Base-by-base conservation (phyloP, 768 basidiomycete species). In the Mrakia gelida region DNA sequence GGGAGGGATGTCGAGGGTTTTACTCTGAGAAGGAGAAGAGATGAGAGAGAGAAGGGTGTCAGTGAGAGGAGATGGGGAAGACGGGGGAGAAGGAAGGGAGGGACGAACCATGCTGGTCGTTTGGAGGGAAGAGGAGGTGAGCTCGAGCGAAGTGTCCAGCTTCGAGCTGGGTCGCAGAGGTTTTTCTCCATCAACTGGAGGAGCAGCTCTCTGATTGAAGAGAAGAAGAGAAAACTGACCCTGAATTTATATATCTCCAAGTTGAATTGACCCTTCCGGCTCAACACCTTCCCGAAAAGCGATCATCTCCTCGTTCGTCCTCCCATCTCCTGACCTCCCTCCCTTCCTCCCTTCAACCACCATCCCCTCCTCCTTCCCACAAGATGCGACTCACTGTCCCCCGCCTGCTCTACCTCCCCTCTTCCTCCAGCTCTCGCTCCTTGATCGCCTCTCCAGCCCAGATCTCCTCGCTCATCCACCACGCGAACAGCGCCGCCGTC, bases 1-100 rank as follows among this genome's bases (percentile, higher is more conserved):
- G 16, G 75, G 41, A 67, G 75, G 65, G 30, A 75, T 54, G 38
- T 75, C 75, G 75, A 75, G 43, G 13, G 75, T 75, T 28, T 72
- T 72, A n/a, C 30, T 67, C 30, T 67, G 49, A n/a, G 15, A 52
- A 1, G 49, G 49, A 49, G 15, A 21, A 52, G 18, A 52, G 49
- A 45, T 45, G 63, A 13, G 65, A 13, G 23, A 1, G 34, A 15
- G 32, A 65, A 5, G 13, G 21, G 32, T 2, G 32, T 67, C 23
- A 67, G 30, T 3, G 32, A 38, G 38, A 38, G 3, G 38, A 38
- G n/a, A 38, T 38, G 8, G 15, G 65, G 59, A 59, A 59, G n/a
- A 28, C 2, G n/a, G 26, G n/a, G 6, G 10, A 13, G 59, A 8
- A 59, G 26, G 18, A n/a, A 56, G 56, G 11, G 21, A 11, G 23